A percentile compares a stretch with the other conserved stretches of the same genome.
Evolutionary conservation across 177 flowering plant genomes (phyloP).

Genomic region (Telopea speciosissima): DNA sequence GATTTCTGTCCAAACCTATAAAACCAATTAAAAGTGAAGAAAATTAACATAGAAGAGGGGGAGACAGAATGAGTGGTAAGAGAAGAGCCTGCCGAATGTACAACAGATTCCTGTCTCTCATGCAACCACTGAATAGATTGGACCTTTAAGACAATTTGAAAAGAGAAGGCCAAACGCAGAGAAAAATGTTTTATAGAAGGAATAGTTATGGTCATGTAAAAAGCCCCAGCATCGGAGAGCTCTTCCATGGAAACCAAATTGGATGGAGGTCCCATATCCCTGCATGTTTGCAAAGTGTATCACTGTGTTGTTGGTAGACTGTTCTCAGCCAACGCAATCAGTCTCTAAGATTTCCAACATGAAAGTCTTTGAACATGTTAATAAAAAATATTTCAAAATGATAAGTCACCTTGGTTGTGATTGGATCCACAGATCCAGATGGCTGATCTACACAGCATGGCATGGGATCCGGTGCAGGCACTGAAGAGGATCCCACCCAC

Average conservation of each 20-base stretch:
- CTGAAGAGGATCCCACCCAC: constrained; percentile 41
- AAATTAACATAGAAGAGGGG: neutral
- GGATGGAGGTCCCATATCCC: constrained; percentile 9
- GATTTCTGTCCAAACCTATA: neutral
- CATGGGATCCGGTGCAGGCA: constrained; percentile 24
- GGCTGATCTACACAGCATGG: constrained; percentile 25
- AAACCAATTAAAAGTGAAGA: too few relatives aligned
- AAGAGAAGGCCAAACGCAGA: neutral
- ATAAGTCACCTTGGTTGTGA: constrained; percentile 43
- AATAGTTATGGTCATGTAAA: neutral
- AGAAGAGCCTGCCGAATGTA: neutral
- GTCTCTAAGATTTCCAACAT: neutral
- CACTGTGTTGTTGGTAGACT: constrained; percentile 1
- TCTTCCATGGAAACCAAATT: neutral
- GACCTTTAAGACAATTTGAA: neutral
- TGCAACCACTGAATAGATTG: neutral
- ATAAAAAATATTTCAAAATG: constrained; percentile 1
- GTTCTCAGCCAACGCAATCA: neutral
- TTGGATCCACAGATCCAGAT: constrained; percentile 24
- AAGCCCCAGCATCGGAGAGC: neutral
- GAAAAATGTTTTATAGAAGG: neutral
- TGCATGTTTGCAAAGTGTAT: constrained; percentile 1
- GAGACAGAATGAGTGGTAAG: neutral
- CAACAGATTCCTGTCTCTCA: neutral
- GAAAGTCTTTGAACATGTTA: constrained; percentile 1